Conservation (phyloP, 345 rosid species). For the Citrus trifoliata region DNA sequence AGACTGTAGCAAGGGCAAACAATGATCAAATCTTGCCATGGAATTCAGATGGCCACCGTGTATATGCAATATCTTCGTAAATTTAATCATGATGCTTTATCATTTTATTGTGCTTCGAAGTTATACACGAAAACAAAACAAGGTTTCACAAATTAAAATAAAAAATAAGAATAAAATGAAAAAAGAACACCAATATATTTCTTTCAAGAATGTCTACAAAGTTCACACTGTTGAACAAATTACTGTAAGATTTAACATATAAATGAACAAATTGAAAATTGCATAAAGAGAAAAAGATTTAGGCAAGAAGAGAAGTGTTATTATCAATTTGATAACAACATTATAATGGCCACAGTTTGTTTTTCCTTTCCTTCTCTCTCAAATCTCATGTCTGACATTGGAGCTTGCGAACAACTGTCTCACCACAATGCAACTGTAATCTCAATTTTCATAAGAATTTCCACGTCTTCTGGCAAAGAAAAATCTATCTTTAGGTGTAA, state of each 20-base stretch:
- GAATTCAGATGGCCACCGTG: too few relatives aligned
- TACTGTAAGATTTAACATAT: neutral
- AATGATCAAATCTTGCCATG: too few relatives aligned
- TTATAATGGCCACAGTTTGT: neutral
- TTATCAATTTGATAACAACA: neutral
- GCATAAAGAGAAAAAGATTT: neutral
- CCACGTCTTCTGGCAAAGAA: neutral
- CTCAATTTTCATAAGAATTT: neutral
- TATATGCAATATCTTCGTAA: too few relatives aligned
- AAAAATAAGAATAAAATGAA: too few relatives aligned
- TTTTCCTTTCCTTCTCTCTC: neutral
- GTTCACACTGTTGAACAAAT: neutral
- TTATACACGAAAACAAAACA: too few relatives aligned
- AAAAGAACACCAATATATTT: too few relatives aligned
- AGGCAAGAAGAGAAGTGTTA: neutral
- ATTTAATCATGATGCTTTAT: too few relatives aligned
- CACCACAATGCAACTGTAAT: neutral
- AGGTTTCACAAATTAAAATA: too few relatives aligned
- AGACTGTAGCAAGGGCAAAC: too few relatives aligned
- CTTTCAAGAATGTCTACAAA: too few relatives aligned
- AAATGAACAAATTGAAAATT: too few relatives aligned
- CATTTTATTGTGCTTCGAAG: too few relatives aligned
- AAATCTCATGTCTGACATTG: neutral
- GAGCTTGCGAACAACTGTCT: neutral
- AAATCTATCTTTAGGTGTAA: neutral